A percentile compares a stretch with the other conserved stretches of the same genome.
These are phyloP conservation scores for Acanthamoeba sp. DNA, from an alignment of 208 protist species.

Conservation along the genomic window DNA sequence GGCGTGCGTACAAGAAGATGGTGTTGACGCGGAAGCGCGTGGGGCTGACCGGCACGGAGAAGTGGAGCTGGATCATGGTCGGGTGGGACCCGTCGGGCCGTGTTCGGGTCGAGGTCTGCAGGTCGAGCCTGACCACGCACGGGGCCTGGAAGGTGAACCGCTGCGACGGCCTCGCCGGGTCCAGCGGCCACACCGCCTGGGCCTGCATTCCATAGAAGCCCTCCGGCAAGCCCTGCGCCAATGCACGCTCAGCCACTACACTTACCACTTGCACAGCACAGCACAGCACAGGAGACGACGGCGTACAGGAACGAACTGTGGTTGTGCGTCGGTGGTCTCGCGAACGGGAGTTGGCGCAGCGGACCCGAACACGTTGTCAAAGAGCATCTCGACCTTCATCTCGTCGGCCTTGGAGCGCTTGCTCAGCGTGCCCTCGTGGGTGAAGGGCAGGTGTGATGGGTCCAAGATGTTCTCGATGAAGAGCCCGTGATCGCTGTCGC, in stretches of 20 bases:
- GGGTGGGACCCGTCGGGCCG: background rate
- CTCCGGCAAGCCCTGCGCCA: background rate
- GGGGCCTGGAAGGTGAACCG: slow-evolving; percentile 51
- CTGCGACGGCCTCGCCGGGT: background rate
- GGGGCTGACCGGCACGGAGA: slow-evolving; percentile 2
- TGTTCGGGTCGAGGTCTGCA: background rate
- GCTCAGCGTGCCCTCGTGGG: slow-evolving; percentile 56
- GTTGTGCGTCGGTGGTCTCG: background rate
- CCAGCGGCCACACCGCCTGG: background rate
- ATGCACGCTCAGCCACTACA: background rate
- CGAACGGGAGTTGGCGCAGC: background rate
- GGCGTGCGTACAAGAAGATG: slow-evolving; percentile 36
- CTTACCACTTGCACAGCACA: background rate
- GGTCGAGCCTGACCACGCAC: slow-evolving; percentile 1
- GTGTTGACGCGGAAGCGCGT: slow-evolving; percentile 19
- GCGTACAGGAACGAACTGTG: background rate
- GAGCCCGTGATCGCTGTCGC: slow-evolving; percentile 14
- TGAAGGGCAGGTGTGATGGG: slow-evolving; percentile 59
- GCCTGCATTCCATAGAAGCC: slow-evolving; percentile 21
- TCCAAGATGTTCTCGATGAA: slow-evolving; percentile 66
- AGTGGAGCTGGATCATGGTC: slow-evolving; percentile 24
- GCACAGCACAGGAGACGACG: background rate
- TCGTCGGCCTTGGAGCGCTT: background rate
- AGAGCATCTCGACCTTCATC: slow-evolving; percentile 57
- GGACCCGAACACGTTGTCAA: slow-evolving; percentile 20